Conservation (phyloP, 2,329 filamentous ascomycete genomes). For the Clonostachys rhizophaga region DNA sequence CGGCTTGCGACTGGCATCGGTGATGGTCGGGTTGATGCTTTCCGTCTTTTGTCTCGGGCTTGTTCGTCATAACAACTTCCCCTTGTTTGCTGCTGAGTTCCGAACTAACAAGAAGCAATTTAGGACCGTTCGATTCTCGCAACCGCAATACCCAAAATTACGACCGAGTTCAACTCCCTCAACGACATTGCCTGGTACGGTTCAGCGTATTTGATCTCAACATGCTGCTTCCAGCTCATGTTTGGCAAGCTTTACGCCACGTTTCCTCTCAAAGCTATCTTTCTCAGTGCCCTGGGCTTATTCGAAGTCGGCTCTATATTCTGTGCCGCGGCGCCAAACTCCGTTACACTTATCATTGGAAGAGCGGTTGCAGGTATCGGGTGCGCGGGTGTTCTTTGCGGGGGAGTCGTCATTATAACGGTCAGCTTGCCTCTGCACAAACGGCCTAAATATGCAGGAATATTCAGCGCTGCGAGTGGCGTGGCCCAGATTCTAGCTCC, state of each 20-base stretch:
- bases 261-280: constrained; percentile 28
- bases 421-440: constrained; percentile 4
- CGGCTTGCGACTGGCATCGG: background rate
- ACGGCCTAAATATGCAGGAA: constrained; percentile 26
- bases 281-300: constrained; percentile 7
- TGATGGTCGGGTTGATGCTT: background rate
- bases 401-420: constrained; percentile 3
- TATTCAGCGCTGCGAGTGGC: constrained; percentile 29
- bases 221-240: constrained; percentile 28
- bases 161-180: constrained; percentile 44
- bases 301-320: constrained; percentile 6
- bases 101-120: no score
- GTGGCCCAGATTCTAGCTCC: constrained; percentile 17
- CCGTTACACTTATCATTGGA: constrained; percentile 8
- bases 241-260: constrained; percentile 51
- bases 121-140: constrained; percentile 48
- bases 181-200: constrained; percentile 63
- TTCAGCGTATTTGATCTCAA: constrained; percentile 39
- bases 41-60: background rate
- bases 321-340: constrained; percentile 6
- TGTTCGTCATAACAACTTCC: no score
- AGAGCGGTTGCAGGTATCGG: constrained; percentile 8
- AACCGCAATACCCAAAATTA: constrained; percentile 28
- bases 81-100: no score
- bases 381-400: constrained; percentile 5